Evolutionary conservation across 2,329 filamentous ascomycete species (phyloP).

Genomic region (Trichoderma sp.): DNA sequence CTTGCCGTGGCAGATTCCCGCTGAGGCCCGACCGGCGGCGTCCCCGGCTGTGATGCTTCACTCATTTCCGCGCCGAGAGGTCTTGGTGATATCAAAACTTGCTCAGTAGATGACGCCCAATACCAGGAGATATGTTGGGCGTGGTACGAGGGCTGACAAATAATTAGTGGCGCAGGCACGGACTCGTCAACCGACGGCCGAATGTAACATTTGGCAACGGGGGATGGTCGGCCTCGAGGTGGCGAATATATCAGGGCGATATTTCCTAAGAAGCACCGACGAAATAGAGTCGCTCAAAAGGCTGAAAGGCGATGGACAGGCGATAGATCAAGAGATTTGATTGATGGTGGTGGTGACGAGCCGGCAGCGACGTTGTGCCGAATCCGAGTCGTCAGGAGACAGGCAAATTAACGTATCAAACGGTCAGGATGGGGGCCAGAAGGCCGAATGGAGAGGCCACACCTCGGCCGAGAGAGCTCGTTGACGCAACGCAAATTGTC

Average conservation of each 20-base stretch:
- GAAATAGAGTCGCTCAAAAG: background rate
- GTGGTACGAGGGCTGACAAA: slow-evolving; percentile 20
- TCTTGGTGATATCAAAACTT: background rate
- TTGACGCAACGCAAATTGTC: background rate
- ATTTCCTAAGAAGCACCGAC: background rate
- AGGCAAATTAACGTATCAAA: slow-evolving; percentile 4
- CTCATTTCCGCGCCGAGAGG: slow-evolving; percentile 31
- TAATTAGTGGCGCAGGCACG: slow-evolving; percentile 12
- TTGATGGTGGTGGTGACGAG: slow-evolving; percentile 2
- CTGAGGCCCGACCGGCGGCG: slow-evolving; percentile 30
- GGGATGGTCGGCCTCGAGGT: background rate
- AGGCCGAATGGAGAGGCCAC: background rate
- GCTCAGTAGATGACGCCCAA: background rate
- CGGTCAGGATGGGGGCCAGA: slow-evolving; percentile 11
- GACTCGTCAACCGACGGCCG: slow-evolving; percentile 4
- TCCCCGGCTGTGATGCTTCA: slow-evolving; percentile 30
- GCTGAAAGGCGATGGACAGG: background rate
- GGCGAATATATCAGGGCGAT: slow-evolving; percentile 4
- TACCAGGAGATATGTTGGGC: slow-evolving; percentile 7
- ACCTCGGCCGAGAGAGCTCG: background rate
- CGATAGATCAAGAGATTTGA: background rate
- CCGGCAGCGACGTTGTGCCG: slow-evolving; percentile 17
- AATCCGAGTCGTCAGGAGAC: slow-evolving; percentile 17
- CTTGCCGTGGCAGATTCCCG: slow-evolving; percentile 34
- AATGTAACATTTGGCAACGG: slow-evolving; percentile 5